Evolutionary conservation across 805 yeast species (phyloP).

Genomic region (Myxozyma sirexii): DNA sequence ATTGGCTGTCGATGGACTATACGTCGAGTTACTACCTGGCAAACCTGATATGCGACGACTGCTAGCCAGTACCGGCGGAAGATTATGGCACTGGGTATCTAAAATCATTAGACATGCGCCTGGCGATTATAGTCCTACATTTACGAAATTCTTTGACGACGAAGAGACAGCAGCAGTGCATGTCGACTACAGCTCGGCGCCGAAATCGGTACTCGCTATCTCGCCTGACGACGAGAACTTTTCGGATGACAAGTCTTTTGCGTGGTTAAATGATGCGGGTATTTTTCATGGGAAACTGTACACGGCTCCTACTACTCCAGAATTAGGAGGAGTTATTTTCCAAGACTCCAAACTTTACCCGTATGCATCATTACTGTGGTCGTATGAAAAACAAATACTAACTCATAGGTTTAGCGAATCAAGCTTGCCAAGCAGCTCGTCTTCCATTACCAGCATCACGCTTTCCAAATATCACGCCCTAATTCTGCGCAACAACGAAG

Average conservation of each 20-base stretch:
- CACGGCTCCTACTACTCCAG: constrained; percentile 34
- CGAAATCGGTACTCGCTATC: constrained; percentile 12
- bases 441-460: constrained; percentile 43
- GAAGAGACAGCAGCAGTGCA: constrained; percentile 32
- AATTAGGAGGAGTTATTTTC: constrained; percentile 36
- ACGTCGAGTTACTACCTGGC: constrained; percentile 30
- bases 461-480: constrained; percentile 60
- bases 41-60: constrained; percentile 33
- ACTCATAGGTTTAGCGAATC: constrained; percentile 21
- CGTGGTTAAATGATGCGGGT: constrained; percentile 54
- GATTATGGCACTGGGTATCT: constrained; percentile 34
- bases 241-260: constrained; percentile 42
- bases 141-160: constrained; percentile 38
- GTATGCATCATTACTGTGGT: constrained; percentile 9
- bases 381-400: not conserved
- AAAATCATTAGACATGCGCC: constrained; percentile 29
- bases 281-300: constrained; percentile 48
- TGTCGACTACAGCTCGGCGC: constrained; percentile 25
- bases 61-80: constrained; percentile 25
- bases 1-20: constrained; percentile 36
- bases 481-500: constrained; percentile 49
- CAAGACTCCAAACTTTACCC: constrained; percentile 44
- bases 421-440: constrained; percentile 21
- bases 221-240: constrained; percentile 35
- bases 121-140: constrained; percentile 38